Evolutionary conservation across 179 eudicot genomes (phyloP), one percentile per base, ranked within the genome.

Genomic region (Vitellaria paradoxa): DNA sequence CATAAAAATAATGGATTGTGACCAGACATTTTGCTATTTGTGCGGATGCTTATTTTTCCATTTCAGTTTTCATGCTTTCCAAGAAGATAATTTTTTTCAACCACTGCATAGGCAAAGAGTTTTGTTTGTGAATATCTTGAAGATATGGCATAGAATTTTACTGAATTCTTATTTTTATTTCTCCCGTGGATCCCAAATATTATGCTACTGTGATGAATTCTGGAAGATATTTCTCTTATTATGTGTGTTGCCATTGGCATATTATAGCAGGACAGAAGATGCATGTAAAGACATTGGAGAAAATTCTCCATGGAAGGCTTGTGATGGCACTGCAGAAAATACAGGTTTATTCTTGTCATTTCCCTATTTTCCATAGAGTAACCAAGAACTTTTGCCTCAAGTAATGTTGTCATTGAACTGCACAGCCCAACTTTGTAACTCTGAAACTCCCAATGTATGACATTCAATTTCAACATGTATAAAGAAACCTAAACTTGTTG

Each of bases 201-300:
- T 60, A 52, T 57, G 61, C 21, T 69, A 64, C 68, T 70, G 55
- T 18, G 57, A 24, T 24, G 53, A 23, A 57, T 46, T 23, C 18
- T n/a, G 26, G 73, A 63, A 24, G 24, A 7, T 50, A 53, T 24
- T 55, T 65, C 45, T 79, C 65, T 45, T 40, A 21, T 20, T 24
- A 13, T 73, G 47, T 47, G 72, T 77, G 61, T 72, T 63, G 59
- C 61, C n/a, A 37, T 60, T 76, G 78, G 79, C 74, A 68, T 75
- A 57, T 9, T 72, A 26, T 65, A n/a, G 12, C 81, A 88, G 89
- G 85, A 68, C 62, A 10, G 68, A 86, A 64, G 83, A 77, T 68
- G 61, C 69, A n/a, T 49, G 24, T 63, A 73, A 72, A 73, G 70
- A 59, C 52, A 64, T 26, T 15, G 64, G 49, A 67, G 76, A 72